Percentiles rank a stretch among this genome's conserved stretches.
These are phyloP conservation scores for Pseudozyma tsukubaensis DNA, from an alignment of 1,284 basidiomycete genomes.

Conservation along the genomic window DNA sequence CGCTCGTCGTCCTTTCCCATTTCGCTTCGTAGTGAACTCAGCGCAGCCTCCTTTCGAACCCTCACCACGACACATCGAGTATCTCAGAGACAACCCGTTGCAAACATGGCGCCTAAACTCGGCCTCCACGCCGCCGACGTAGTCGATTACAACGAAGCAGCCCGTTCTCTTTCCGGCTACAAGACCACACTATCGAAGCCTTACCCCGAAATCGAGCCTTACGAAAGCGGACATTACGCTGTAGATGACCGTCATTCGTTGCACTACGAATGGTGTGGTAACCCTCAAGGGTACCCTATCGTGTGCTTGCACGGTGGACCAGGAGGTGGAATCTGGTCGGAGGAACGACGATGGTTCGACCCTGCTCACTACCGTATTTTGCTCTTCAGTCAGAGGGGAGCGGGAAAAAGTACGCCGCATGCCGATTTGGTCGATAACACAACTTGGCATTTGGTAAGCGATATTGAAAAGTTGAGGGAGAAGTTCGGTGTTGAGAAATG, in stretches of 20 bases:
- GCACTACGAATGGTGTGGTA: slow-evolving; percentile 62
- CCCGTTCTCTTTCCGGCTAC: slow-evolving; percentile 49
- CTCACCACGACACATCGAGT: neutral
- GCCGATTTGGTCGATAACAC: slow-evolving; percentile 87
- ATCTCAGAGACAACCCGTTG: neutral
- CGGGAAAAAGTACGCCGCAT: slow-evolving; percentile 85
- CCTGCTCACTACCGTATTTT: slow-evolving; percentile 62
- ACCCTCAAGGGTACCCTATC: slow-evolving; percentile 57
- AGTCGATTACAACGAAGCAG: slow-evolving; percentile 39
- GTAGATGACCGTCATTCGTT: slow-evolving; percentile 57
- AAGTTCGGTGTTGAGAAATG: slow-evolving; percentile 72
- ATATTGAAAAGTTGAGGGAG: slow-evolving; percentile 84
- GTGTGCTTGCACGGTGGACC: slow-evolving; percentile 66
- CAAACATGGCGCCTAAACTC: slow-evolving; percentile 16
- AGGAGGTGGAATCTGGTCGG: slow-evolving; percentile 58
- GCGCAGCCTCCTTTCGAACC: neutral
- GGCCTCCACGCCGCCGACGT: slow-evolving; percentile 42
- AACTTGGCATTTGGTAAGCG: slow-evolving; percentile 92
- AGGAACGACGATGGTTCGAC: slow-evolving; percentile 65
- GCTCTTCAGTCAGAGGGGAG: slow-evolving; percentile 73
- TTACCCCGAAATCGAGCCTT: slow-evolving; percentile 60
- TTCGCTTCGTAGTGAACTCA: no score
- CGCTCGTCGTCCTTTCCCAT: neutral
- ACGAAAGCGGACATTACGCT: slow-evolving; percentile 50
- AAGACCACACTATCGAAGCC: slow-evolving; percentile 44